Percentiles rank a stretch among this genome's conserved stretches.
Evolutionary conservation across 1,139 yeast genomes (phyloP).

Genomic region (Suhomyces guaymorum): DNA sequence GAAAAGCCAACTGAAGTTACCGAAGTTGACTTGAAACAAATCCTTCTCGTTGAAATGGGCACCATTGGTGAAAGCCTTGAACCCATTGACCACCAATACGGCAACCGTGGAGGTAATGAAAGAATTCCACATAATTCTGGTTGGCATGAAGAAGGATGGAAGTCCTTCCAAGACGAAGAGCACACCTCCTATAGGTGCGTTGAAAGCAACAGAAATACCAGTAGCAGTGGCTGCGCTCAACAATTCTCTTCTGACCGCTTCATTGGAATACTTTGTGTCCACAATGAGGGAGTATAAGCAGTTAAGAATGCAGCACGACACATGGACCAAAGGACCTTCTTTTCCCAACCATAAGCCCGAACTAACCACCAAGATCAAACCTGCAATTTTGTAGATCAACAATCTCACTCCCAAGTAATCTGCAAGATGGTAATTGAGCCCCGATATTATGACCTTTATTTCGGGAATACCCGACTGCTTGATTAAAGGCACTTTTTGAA

Average conservation of each 20-base stretch:
- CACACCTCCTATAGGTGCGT: constrained; percentile 94
- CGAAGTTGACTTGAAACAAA: constrained; percentile 61
- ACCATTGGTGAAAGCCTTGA: constrained; percentile 59
- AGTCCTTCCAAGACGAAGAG: constrained; percentile 78
- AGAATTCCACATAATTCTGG: constrained; percentile 75
- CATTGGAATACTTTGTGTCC: constrained; percentile 45
- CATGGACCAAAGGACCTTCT: constrained; percentile 92
- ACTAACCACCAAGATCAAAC: constrained; percentile 66
- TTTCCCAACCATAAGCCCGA: constrained; percentile 90
- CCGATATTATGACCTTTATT: constrained; percentile 62
- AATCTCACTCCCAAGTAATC: constrained; percentile 51
- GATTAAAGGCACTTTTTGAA: constrained; percentile 43
- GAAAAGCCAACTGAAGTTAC: constrained; percentile 72
- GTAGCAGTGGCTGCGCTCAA: constrained; percentile 88
- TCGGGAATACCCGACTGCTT: constrained; percentile 73
- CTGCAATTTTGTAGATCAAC: constrained; percentile 50
- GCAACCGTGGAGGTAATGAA: constrained; percentile 77
- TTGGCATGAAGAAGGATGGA: constrained; percentile 62
- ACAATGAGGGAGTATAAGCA: constrained; percentile 33
- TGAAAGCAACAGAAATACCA: constrained; percentile 91
- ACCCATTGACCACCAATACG: constrained; percentile 60
- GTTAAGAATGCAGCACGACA: constrained; percentile 64
- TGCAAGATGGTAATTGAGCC: constrained; percentile 45
- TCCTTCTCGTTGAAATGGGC: constrained; percentile 54
- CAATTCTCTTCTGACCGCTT: constrained; percentile 60